Conservation (phyloP, 345 rosid genomes). For the Trapa incisa region DNA sequence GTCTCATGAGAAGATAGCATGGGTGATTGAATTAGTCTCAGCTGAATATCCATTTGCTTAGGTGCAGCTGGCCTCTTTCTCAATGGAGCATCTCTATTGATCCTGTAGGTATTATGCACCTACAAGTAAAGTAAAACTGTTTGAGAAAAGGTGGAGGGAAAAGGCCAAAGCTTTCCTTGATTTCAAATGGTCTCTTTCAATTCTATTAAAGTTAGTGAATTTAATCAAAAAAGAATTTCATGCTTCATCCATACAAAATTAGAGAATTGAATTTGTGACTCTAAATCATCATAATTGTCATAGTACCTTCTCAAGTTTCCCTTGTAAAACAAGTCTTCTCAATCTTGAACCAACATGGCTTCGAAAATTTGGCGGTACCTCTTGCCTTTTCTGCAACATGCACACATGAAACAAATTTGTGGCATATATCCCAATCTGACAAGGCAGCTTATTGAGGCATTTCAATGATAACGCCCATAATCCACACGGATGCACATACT, state of each 20-base stretch:
- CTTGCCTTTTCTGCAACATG: constrained; percentile 42
- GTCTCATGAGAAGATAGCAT: constrained; percentile 13
- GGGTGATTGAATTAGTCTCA: constrained; percentile 19
- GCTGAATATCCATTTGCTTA: constrained; percentile 27
- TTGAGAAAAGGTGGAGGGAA: too few relatives aligned
- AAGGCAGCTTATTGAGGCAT: neutral
- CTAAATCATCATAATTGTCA: constrained; percentile 1
- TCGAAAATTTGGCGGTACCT: constrained; percentile 53
- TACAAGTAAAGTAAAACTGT: constrained; percentile 16
- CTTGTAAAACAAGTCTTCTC: constrained; percentile 61
- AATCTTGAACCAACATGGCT: constrained; percentile 50
- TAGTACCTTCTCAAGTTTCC: constrained; percentile 36
- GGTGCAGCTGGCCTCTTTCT: constrained; percentile 28
- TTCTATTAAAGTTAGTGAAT: too few relatives aligned
- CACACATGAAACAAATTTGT: neutral
- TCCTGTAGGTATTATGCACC: constrained; percentile 55
- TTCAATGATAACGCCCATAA: too few relatives aligned
- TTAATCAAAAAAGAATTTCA: neutral
- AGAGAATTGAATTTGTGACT: neutral
- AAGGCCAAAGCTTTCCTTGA: too few relatives aligned
- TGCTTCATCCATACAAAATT: neutral
- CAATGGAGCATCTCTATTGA: constrained; percentile 17
- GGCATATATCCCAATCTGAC: neutral
- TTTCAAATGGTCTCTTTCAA: too few relatives aligned
- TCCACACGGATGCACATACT: too few relatives aligned